Conservation (phyloP, 345 rosid species). For the Psidium guajava region DNA sequence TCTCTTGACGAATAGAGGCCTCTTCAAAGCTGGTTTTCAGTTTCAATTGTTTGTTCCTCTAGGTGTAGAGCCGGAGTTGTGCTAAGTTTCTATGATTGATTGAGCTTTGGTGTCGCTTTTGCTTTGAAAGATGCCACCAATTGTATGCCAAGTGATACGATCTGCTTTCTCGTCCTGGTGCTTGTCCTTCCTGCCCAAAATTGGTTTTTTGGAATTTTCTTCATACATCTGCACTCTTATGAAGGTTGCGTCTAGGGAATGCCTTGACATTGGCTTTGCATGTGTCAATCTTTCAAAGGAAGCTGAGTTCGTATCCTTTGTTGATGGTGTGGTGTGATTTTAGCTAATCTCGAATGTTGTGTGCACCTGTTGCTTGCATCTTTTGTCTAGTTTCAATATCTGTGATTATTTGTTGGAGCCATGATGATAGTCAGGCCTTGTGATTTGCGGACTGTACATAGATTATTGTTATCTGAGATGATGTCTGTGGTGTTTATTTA, state of each 20-base stretch:
- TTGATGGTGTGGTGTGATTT: not conserved
- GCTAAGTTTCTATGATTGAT: rapidly evolving
- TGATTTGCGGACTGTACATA: not conserved
- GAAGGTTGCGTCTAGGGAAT: not conserved
- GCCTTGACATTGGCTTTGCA: not conserved
- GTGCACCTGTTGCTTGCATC: not conserved
- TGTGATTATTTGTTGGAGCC: not conserved
- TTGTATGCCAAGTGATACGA: not conserved
- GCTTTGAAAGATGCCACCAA: not conserved
- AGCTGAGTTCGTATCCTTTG: not conserved
- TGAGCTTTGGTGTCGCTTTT: not conserved
- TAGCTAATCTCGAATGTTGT: too few relatives aligned
- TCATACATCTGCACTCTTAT: not conserved
- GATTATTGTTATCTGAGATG: not conserved
- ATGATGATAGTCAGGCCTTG: not conserved
- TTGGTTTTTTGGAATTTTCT: not conserved
- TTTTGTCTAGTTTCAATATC: not conserved
- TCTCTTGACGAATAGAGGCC: not conserved
- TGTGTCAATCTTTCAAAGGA: not conserved
- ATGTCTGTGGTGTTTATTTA: not conserved
- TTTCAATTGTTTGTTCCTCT: not conserved
- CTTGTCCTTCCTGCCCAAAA: not conserved
- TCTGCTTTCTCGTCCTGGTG: not conserved
- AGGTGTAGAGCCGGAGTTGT: not conserved
- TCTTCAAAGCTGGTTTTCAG: not conserved